phyloP scores from a whole-genome alignment of 306 rosid genomes.

The Sicyos baderoa region DNA sequence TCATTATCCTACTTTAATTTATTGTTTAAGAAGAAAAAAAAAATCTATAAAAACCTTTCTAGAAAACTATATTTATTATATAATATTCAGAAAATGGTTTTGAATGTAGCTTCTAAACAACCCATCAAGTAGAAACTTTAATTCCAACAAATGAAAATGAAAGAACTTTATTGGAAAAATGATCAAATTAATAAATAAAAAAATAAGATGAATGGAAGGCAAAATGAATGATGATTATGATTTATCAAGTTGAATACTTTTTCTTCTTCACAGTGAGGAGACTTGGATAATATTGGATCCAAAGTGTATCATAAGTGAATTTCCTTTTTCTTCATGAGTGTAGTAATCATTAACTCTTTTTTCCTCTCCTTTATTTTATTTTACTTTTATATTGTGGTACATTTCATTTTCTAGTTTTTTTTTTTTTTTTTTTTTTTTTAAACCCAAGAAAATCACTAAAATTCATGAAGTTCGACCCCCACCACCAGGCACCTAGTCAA shows the following conservation, averaged over 20 bases:
- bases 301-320: not conserved
- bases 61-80: too few relatives aligned
- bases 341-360: not conserved
- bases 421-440: not conserved
- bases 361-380: not conserved
- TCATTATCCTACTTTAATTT: too few relatives aligned
- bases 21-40: too few relatives aligned
- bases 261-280: not conserved
- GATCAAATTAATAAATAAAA: not conserved
- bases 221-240: conserved; percentile 17
- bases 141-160: not conserved
- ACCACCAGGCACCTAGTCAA: not conserved
- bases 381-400: not conserved
- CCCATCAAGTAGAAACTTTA: conserved; percentile 3
- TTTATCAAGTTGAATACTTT: not conserved
- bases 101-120: not conserved
- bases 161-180: conserved; percentile 6
- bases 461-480: not conserved
- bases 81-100: not conserved
- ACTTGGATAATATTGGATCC: conserved; percentile 3
- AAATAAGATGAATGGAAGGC: conserved; percentile 16
- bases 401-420: not conserved
- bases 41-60: not conserved
- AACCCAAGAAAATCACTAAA: not conserved
- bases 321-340: conserved; percentile 12